Conservation (phyloP, 164 flowering plant species). For the Hamamelis virginiana region DNA sequence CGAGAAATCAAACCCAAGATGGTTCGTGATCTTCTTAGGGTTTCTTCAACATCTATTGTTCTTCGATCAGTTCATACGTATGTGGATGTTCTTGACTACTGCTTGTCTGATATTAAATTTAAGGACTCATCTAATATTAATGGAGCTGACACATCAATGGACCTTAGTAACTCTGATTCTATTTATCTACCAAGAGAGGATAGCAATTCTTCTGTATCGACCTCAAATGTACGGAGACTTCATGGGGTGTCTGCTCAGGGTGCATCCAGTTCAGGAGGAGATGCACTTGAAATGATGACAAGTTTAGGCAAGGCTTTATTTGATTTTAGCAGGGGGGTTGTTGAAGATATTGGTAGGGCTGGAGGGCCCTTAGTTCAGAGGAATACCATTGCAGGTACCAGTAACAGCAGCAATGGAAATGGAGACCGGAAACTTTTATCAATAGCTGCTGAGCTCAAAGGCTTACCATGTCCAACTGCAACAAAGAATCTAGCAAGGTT, state of each 20-base stretch:
- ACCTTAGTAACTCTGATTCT: constrained; percentile 18
- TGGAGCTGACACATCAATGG: constrained; percentile 23
- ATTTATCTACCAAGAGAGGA: constrained; percentile 15
- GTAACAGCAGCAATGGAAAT: constrained; percentile 19
- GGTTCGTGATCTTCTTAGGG: constrained; percentile 85
- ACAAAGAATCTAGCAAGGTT: constrained; percentile 54
- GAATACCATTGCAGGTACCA: constrained; percentile 20
- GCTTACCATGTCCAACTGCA: constrained; percentile 88
- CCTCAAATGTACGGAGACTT: constrained; percentile 26
- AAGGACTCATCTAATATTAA: constrained; percentile 26
- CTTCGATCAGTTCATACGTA: constrained; percentile 74
- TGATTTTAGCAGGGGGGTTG: constrained; percentile 90
- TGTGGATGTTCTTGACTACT: constrained; percentile 93
- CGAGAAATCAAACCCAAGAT: constrained; percentile 93
- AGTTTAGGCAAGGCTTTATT: constrained; percentile 80
- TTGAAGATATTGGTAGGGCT: constrained; percentile 86
- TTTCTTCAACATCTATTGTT: constrained; percentile 64
- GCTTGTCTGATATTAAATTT: constrained; percentile 74
- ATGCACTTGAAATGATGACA: constrained; percentile 85
- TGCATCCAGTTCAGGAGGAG: constrained; percentile 58
- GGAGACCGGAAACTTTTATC: constrained; percentile 40
- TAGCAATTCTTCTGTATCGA: constrained; percentile 27
- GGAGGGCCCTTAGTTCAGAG: constrained; percentile 54
- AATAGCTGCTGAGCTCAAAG: constrained; percentile 64
- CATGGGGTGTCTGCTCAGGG: constrained; percentile 38